Evolutionary conservation across 2,329 filamentous ascomycete genomes (phyloP), one percentile per base, ranked within the genome.

Genomic region (Calonectria pseudoreteaudii): DNA sequence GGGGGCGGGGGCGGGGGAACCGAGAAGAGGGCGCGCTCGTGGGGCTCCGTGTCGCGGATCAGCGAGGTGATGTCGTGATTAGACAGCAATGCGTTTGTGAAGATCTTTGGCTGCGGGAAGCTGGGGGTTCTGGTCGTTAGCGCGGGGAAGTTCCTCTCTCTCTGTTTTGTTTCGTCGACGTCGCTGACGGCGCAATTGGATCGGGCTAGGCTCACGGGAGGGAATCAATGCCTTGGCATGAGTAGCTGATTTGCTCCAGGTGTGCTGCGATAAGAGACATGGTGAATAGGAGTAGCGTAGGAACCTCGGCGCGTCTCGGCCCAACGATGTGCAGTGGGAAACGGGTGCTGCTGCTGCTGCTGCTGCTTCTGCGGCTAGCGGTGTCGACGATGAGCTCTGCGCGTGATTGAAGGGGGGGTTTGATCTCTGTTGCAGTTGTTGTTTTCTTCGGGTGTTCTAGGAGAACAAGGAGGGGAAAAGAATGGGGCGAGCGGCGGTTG

Each of bases 1-100:
- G 80, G 86, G 50, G 81, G 89, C 1, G 94, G 91, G 0, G 94
- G 92, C 0, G 94, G 92, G 1, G 96, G 95, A 0, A 98, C 93
- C 47, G 96, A 97, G 87, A 98, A 99, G 23, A 99, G 91, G 9
- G 96, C 96, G 81, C 96, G 94, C 84, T 99, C 97, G 86, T 98
- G 96, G 28, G 94, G 87, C 85, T 99, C 97, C 4, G 96, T 98
- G 84, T 99, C 97, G 74, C 97, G 94, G 81, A 99, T 98, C 62
- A 99, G 88, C 16, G 94, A 91, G 5, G 97, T 98, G 79, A 99
- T 98, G 84, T 99, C 97, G 84, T 96, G 93, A 78, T 93, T 93
- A 71, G 93, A 93, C 64, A 98, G 92, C 49, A 99, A 90, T 41
- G 97, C 95, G 84, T 98, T 98, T 78, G 96, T 97, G 86, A 98